phyloP scores from a whole-genome alignment of 805 yeast species.

The Lipomyces mesembrius region DNA sequence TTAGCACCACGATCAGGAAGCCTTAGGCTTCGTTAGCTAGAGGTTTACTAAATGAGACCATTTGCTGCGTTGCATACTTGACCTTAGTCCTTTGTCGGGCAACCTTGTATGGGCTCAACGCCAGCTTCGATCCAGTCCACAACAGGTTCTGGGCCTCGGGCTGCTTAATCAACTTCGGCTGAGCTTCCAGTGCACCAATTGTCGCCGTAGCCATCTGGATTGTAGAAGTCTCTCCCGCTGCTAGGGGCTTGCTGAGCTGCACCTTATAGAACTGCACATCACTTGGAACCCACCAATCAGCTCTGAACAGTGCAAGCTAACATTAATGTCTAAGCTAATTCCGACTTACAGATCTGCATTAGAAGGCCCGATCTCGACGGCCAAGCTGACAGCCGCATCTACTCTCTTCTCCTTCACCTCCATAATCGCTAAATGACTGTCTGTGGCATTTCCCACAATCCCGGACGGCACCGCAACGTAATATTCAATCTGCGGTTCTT shows the following conservation, averaged over 20 bases:
- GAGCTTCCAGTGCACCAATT: slow-evolving; percentile 57
- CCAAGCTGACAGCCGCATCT: slow-evolving; percentile 11
- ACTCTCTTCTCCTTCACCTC: slow-evolving; percentile 24
- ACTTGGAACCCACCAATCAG: slow-evolving; percentile 1
- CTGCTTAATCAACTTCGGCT: slow-evolving; percentile 67
- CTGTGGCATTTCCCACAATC: slow-evolving; percentile 39
- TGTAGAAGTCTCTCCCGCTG: slow-evolving; percentile 60
- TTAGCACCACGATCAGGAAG: slow-evolving; percentile 26
- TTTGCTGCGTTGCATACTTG: slow-evolving; percentile 52
- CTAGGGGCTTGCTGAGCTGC: slow-evolving; percentile 60
- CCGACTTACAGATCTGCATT: slow-evolving; percentile 15
- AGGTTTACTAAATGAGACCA: slow-evolving; percentile 39
- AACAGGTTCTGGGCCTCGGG: slow-evolving; percentile 64
- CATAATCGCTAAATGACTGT: slow-evolving; percentile 13
- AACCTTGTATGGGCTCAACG: slow-evolving; percentile 68
- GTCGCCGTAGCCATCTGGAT: slow-evolving; percentile 57
- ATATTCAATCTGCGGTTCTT: slow-evolving; percentile 60
- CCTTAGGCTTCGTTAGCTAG: not conserved
- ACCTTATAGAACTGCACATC: slow-evolving; percentile 14
- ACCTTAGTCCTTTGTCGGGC: slow-evolving; percentile 51
- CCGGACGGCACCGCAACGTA: slow-evolving; percentile 61
- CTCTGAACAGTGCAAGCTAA: not conserved
- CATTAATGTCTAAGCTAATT: not conserved
- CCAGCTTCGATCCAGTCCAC: slow-evolving; percentile 58
- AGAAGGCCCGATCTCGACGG: slow-evolving; percentile 1